Percentiles rank a stretch among this genome's conserved stretches.
These are phyloP conservation scores for Rhazya stricta DNA, from an alignment of 257 asterid species.

Conservation along the genomic window DNA sequence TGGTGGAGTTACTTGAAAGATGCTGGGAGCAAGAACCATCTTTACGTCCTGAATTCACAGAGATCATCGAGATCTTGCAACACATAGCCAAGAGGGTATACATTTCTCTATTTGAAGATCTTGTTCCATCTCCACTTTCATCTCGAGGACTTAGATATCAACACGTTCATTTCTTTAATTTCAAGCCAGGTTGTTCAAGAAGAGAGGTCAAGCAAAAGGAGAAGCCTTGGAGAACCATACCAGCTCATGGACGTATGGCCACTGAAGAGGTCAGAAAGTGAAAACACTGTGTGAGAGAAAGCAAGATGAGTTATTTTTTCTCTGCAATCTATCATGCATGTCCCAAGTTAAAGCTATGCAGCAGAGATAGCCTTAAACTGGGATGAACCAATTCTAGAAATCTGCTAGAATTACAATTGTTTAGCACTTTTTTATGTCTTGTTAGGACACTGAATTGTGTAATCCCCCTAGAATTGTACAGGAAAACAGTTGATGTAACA, in stretches of 20 bases:
- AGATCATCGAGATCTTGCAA: constrained; percentile 51
- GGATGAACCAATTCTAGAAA: neutral
- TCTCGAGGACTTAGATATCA: neutral
- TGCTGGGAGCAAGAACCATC: constrained; percentile 83
- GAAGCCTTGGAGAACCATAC: constrained; percentile 40
- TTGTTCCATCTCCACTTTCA: neutral
- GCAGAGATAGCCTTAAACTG: neutral
- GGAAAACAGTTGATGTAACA: too few relatives aligned
- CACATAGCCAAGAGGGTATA: constrained; percentile 47
- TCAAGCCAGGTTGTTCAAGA: constrained; percentile 39
- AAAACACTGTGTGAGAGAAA: constrained; percentile 11
- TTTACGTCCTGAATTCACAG: constrained; percentile 76
- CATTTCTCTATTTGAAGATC: neutral
- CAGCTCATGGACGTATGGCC: constrained; percentile 16
- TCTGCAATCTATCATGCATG: too few relatives aligned
- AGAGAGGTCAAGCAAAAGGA: constrained; percentile 46
- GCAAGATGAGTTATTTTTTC: neutral
- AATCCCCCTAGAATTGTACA: neutral
- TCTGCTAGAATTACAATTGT: neutral
- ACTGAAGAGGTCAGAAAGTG: constrained; percentile 19
- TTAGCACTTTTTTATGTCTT: neutral
- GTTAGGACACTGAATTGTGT: neutral
- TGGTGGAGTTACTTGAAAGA: constrained; percentile 55
- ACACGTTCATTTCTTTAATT: neutral
- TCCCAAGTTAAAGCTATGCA: too few relatives aligned